These are phyloP conservation scores for Neoscytalidium dimidiatum DNA, from an alignment of 2,329 filamentous ascomycete genomes.

Conservation along the genomic window DNA sequence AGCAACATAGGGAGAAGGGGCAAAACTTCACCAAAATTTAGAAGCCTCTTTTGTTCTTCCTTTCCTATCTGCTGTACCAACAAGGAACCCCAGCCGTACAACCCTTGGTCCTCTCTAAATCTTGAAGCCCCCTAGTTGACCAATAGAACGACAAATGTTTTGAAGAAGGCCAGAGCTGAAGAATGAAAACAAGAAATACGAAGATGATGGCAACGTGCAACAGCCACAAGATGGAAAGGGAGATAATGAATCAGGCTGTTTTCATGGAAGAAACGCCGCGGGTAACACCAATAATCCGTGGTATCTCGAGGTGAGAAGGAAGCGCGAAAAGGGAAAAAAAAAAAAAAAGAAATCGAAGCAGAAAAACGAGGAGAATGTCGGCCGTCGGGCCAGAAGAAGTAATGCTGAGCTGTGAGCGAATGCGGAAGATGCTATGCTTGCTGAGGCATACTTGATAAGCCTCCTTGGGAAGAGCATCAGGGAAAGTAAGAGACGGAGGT, in stretches of 20 bases:
- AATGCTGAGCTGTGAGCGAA: background rate
- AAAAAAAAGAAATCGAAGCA: background rate
- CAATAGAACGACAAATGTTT: too few species aligned
- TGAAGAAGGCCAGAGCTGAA: too few species aligned
- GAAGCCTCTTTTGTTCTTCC: too few species aligned
- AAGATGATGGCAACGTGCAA: too few species aligned
- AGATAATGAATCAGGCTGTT: background rate
- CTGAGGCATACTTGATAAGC: background rate
- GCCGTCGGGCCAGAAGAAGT: background rate
- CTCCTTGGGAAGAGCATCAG: background rate
- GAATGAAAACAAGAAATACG: too few species aligned
- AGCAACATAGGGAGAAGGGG: too few species aligned
- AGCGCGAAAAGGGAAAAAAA: background rate
- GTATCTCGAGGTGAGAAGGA: slow-evolving; percentile 20
- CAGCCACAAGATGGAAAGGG: background rate
- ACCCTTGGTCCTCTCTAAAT: too few species aligned
- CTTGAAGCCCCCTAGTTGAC: too few species aligned
- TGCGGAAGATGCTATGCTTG: background rate
- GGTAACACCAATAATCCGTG: slow-evolving; percentile 14
- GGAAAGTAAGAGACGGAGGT: background rate
- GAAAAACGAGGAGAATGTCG: background rate
- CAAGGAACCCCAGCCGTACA: too few species aligned
- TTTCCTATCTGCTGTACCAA: too few species aligned
- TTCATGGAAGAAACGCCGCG: background rate
- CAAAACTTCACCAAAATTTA: too few species aligned